These are phyloP conservation scores for Schizophyllum amplum DNA, from an alignment of 1,284 basidiomycete genomes.

Conservation along the genomic window DNA sequence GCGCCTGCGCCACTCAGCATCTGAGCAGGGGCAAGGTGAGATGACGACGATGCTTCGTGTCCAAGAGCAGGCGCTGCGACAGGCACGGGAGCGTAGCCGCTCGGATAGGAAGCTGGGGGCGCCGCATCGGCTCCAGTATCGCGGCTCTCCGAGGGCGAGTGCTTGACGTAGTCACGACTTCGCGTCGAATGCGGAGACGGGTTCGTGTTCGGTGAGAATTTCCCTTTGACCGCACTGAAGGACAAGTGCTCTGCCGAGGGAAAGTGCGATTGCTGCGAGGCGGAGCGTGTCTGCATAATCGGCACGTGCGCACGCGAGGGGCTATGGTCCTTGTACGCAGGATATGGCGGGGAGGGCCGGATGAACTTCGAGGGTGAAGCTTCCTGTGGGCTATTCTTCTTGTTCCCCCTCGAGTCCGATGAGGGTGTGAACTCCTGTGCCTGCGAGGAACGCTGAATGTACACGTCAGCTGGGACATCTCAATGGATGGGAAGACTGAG, in stretches of 20 bases:
- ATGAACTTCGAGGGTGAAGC: neutral
- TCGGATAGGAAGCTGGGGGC: neutral
- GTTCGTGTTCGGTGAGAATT: neutral
- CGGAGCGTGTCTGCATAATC: neutral
- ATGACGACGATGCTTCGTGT: neutral
- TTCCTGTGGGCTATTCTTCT: neutral
- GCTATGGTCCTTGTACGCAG: neutral
- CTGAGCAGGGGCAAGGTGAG: neutral
- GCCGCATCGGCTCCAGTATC: neutral
- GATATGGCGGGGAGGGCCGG: neutral
- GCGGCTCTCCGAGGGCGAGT: neutral
- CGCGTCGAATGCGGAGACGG: neutral
- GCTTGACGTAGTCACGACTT: neutral
- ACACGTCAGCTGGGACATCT: no score
- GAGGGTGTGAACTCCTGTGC: neutral
- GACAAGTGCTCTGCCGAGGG: neutral
- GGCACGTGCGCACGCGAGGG: neutral
- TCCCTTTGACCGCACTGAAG: no score
- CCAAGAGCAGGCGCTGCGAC: neutral
- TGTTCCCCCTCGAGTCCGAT: neutral
- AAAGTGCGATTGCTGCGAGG: neutral
- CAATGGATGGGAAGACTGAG: neutral
- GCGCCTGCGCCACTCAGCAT: neutral
- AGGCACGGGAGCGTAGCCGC: neutral
- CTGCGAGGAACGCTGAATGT: neutral